phyloP scores from a whole-genome alignment of 192 early-diverging fungal species.

The Podila minutissima region DNA sequence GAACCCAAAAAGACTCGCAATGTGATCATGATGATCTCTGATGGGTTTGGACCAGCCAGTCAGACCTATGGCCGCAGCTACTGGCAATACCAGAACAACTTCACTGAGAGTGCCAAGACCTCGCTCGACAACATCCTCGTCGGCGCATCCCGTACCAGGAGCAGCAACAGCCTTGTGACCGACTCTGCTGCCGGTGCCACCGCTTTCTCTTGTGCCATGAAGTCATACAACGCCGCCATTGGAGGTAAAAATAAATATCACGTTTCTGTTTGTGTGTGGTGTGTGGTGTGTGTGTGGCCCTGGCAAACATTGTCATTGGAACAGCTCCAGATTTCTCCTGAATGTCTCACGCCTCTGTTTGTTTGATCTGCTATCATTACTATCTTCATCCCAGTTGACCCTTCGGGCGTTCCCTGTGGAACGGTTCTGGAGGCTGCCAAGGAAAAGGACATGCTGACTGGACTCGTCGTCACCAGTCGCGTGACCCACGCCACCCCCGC shows the following conservation, averaged over 20 bases:
- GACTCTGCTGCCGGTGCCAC: conserved; percentile 99
- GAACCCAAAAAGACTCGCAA: conserved; percentile 55
- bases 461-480: conserved; percentile 91
- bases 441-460: conserved; percentile 81
- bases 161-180: conserved; percentile 82
- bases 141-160: conserved; percentile 91
- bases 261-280: not conserved
- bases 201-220: conserved; percentile 90
- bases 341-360: not conserved
- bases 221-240: conserved; percentile 96
- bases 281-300: not conserved
- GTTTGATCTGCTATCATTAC: not conserved
- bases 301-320: too few relatives aligned
- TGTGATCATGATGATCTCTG: conserved; percentile 95
- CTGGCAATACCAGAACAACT: conserved; percentile 68
- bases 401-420: conserved; percentile 78
- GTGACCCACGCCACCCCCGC: conserved; percentile 95
- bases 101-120: conserved; percentile 27
- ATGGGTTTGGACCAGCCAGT: conserved; percentile 96
- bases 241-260: conserved; percentile 59
- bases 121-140: conserved; percentile 81
- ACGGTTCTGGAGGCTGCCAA: conserved; percentile 97
- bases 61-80: conserved; percentile 88
- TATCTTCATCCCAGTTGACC: conserved; percentile 55
- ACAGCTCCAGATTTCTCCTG: not conserved